These are phyloP conservation scores for Cutaneotrichosporon dermatis DNA, from an alignment of 1,284 basidiomycete species.

Conservation along the genomic window DNA sequence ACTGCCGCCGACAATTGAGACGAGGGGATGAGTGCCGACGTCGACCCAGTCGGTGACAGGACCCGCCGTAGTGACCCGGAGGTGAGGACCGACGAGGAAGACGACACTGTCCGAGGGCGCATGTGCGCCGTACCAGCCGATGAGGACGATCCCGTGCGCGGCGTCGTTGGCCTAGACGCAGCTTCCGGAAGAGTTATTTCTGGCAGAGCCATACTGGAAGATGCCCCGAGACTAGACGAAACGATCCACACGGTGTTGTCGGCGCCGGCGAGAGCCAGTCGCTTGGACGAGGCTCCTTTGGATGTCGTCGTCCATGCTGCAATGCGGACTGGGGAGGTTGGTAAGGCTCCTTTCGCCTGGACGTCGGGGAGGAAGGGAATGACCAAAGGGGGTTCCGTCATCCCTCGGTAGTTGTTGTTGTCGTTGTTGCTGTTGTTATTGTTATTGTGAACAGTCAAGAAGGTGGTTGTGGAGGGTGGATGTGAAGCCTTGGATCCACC, in stretches of 20 bases:
- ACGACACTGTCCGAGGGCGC: constrained; percentile 26
- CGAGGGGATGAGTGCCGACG: constrained; percentile 23
- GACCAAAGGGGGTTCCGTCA: constrained; percentile 16
- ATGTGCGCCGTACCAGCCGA: constrained; percentile 17
- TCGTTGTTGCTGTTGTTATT: neutral
- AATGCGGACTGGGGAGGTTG: constrained; percentile 28
- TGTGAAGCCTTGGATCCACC: too few relatives aligned
- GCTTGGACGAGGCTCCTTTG: constrained; percentile 21
- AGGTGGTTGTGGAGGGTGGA: too few relatives aligned
- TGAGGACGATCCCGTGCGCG: constrained; percentile 18
- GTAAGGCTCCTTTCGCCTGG: constrained; percentile 18
- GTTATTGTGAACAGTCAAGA: too few relatives aligned
- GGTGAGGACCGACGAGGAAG: constrained; percentile 31
- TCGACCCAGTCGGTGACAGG: constrained; percentile 32
- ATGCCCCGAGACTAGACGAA: constrained; percentile 1
- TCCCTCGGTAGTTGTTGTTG: neutral
- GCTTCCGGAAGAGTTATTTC: constrained; percentile 4
- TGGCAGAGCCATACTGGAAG: neutral
- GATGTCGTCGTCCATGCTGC: constrained; percentile 29
- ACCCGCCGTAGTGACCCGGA: constrained; percentile 19
- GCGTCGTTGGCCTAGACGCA: constrained; percentile 15
- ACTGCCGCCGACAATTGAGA: neutral
- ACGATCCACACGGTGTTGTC: constrained; percentile 42
- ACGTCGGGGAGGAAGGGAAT: constrained; percentile 33
- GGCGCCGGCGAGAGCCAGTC: constrained; percentile 29